Evolutionary conservation across 176 grass and related monocot species (phyloP).

Genomic region (Oropetium thomaeum): DNA sequence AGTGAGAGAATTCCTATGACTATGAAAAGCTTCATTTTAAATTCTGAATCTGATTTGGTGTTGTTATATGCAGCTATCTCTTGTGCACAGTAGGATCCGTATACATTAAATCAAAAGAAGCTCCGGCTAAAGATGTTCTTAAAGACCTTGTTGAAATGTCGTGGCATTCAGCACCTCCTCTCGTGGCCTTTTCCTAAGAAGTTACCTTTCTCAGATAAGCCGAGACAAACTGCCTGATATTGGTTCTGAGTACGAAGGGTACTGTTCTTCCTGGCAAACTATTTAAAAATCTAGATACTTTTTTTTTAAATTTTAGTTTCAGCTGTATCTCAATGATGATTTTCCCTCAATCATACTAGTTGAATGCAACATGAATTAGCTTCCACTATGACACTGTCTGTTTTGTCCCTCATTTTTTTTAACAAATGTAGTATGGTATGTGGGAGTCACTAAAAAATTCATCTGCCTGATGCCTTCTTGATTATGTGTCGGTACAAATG

Average conservation of each 20-base stretch:
- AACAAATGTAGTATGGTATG: too few relatives aligned
- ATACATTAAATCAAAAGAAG: slow-evolving; percentile 96
- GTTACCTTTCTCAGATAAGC: slow-evolving; percentile 96
- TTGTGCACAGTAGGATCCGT: slow-evolving; percentile 96
- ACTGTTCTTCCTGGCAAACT: slow-evolving; percentile 13
- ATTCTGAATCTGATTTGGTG: slow-evolving; percentile 43
- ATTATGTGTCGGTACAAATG: not conserved
- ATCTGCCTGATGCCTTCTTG: too few relatives aligned
- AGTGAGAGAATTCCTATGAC: not conserved
- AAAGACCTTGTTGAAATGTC: slow-evolving; percentile 98
- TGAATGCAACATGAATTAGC: slow-evolving; percentile 3
- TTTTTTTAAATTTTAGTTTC: slow-evolving; percentile 27
- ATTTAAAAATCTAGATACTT: not conserved
- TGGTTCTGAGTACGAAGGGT: slow-evolving; percentile 96
- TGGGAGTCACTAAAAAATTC: too few relatives aligned
- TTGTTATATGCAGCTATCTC: slow-evolving; percentile 78
- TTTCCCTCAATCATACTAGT: not conserved
- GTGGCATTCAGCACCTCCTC: slow-evolving; percentile 91
- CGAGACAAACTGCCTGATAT: slow-evolving; percentile 93
- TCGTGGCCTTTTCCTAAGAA: slow-evolving; percentile 96
- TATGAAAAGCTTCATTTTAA: slow-evolving; percentile 7
- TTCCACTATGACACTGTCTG: not conserved
- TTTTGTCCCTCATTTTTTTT: too few relatives aligned
- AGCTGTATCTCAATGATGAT: not conserved
- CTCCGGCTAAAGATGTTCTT: slow-evolving; percentile 93